Evolutionary conservation across 495 filamentous ascomycete species (phyloP).

Genomic region (Thermothielavioides terrestris): DNA sequence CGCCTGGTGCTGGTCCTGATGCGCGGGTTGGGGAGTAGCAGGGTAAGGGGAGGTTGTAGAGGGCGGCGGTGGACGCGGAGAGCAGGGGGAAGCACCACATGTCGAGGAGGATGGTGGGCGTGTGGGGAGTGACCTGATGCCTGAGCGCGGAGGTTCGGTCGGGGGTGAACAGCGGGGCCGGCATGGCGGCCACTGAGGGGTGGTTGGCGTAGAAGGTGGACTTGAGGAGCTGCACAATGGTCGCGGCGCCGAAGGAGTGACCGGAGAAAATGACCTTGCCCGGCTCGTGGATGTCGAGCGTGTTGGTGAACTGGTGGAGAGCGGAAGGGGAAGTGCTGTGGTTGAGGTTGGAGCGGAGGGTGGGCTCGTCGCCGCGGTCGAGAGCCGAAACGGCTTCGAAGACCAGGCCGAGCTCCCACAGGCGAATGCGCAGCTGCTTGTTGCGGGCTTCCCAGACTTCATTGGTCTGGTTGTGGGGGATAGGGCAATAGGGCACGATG

Average conservation of each 20-base stretch:
- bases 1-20: slow-evolving; percentile 25
- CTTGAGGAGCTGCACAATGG: slow-evolving; percentile 64
- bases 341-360: slow-evolving; percentile 37
- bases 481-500: slow-evolving; percentile 36
- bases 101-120: slow-evolving; percentile 57
- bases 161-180: slow-evolving; percentile 42
- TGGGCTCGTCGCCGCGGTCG: slow-evolving; percentile 38
- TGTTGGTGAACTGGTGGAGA: slow-evolving; percentile 43
- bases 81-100: slow-evolving; percentile 64
- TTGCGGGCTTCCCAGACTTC: slow-evolving; percentile 53
- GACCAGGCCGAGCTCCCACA: slow-evolving; percentile 61
- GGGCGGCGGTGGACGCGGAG: slow-evolving; percentile 42
- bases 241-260: slow-evolving; percentile 69
- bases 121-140: slow-evolving; percentile 53
- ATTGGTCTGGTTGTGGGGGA: slow-evolving; percentile 46
- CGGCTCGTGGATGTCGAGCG: slow-evolving; percentile 56
- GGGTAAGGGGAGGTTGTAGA: slow-evolving; percentile 59
- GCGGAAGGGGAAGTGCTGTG: slow-evolving; percentile 31
- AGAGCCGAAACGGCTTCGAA: slow-evolving; percentile 54
- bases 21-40: slow-evolving; percentile 35
- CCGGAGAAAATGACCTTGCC: slow-evolving; percentile 63
- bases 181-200: slow-evolving; percentile 19
- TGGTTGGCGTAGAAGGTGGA: slow-evolving; percentile 51
- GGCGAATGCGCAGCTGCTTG: slow-evolving; percentile 57
- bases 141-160: slow-evolving; percentile 38